These are phyloP conservation scores for Sophora flavescens DNA, from an alignment of 306 rosid species.

Conservation along the genomic window DNA sequence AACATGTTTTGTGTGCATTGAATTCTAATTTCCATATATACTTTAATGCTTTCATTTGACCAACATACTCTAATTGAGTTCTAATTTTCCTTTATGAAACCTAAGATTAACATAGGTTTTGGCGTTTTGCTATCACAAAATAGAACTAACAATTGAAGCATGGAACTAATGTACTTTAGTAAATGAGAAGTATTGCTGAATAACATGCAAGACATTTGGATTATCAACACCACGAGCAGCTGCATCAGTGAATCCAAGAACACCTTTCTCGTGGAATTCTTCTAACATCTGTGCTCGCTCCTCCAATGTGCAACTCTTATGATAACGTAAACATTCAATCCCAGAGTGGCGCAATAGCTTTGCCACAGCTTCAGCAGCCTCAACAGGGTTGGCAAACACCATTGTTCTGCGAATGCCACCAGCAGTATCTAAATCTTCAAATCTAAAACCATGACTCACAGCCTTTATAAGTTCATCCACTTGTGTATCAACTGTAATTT, in stretches of 20 bases:
- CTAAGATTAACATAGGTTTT: slow-evolving; percentile 6
- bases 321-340: slow-evolving; percentile 79
- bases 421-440: slow-evolving; percentile 55
- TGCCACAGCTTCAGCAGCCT: slow-evolving; percentile 90
- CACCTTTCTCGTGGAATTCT: slow-evolving; percentile 85
- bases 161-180: background rate
- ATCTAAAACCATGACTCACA: slow-evolving; percentile 62
- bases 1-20: slow-evolving; percentile 17
- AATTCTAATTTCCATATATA: slow-evolving; percentile 28
- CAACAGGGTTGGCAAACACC: slow-evolving; percentile 93
- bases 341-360: slow-evolving; percentile 68
- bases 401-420: slow-evolving; percentile 70
- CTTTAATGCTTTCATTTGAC: slow-evolving; percentile 3
- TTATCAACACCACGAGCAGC: slow-evolving; percentile 96
- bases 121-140: slow-evolving; percentile 11
- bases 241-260: slow-evolving; percentile 96
- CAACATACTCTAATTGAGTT: slow-evolving; percentile 1
- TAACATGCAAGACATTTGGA: slow-evolving; percentile 86
- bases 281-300: slow-evolving; percentile 74
- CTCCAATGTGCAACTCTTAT: slow-evolving; percentile 87
- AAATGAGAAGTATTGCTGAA: slow-evolving; percentile 69
- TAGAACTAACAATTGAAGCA: slow-evolving; percentile 23
- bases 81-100: slow-evolving; percentile 21
- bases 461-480: slow-evolving; percentile 86
- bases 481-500: slow-evolving; percentile 79